Base-by-base conservation (phyloP, 352 stramenopile genomes). In the Globisporangium okanoganense region DNA sequence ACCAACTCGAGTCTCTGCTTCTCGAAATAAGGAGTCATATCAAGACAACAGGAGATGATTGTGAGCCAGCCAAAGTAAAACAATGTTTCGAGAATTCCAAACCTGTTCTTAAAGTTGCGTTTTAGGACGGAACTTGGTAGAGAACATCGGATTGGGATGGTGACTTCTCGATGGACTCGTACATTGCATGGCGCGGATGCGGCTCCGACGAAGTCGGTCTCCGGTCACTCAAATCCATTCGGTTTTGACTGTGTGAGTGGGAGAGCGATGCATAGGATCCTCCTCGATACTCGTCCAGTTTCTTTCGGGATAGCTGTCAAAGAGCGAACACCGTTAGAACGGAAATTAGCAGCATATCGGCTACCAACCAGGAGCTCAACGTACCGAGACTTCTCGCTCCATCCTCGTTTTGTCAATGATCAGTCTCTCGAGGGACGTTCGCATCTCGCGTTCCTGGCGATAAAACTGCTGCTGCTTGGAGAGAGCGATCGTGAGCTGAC, bases 1-100 rank as follows among this genome's bases (percentile, higher is more conserved):
- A 98, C 95, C 13, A 99, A 99, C 82, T 87, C 84, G 13, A 89
- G 77, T 51, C 66, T 95, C 12, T 80, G 82, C 52, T 95, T 95
- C 62, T 67, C 79, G 48, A 92, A 91, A 68, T 92, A 71, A 66
- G 16, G 8, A 38, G 6, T 45, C 16, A 16, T 0, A 52, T 38
- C 5, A 24, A 18, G n/a, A 33, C 12, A 58, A 8, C 14, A 58
- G 40, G 18, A n/a, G n/a, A n/a, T n/a, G 5, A 22, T 18, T 18
- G n/a, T 45, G 40, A 45, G 5, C 5, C 40, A 45, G 40, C 16
- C 5, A 22, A 13, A 45, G n/a, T 12, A 22, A 22, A n/a, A 45
- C n/a, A 22, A 22, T 41, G 10, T 25, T 31, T n/a, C 7, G 48
- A 38, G 8, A 2, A 2, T 36, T 54, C 24, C 7, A 52, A 18